phyloP scores from a whole-genome alignment of 164 flowering plant genomes.

The Magnolia officinalis region DNA sequence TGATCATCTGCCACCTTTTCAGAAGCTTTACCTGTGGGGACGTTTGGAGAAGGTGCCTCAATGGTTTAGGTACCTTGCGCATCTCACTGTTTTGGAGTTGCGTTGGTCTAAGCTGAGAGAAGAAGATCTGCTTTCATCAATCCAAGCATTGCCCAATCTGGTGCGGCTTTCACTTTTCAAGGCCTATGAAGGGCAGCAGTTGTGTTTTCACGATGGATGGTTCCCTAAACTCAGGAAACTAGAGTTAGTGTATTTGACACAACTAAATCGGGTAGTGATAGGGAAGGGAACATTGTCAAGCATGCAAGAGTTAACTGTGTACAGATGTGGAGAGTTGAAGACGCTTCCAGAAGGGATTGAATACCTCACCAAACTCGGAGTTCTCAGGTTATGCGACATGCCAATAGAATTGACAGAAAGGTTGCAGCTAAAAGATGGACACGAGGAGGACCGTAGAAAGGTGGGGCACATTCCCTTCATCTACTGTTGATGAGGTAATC shows the following conservation, averaged over 20 bases:
- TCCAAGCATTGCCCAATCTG: conserved; percentile 10
- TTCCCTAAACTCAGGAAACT: conserved; percentile 3
- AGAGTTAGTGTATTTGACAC: background rate
- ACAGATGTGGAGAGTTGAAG: background rate
- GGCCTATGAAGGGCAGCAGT: background rate
- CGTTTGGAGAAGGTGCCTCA: conserved; percentile 4
- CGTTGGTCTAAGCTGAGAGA: background rate
- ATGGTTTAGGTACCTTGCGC: conserved; percentile 1
- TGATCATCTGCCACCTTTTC: background rate
- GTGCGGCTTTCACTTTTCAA: conserved; percentile 2
- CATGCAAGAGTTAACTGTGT: background rate
- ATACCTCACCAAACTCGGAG: background rate
- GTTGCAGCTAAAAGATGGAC: background rate
- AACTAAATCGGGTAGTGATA: background rate
- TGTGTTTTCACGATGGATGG: conserved; percentile 3
- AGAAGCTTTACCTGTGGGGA: background rate
- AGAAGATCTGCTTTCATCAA: background rate
- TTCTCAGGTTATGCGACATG: background rate
- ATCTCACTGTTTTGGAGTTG: background rate
- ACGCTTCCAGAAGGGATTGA: background rate
- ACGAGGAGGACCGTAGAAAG: background rate
- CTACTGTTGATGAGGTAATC: background rate
- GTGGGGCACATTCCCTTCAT: background rate
- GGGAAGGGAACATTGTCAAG: conserved; percentile 2
- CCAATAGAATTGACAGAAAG: background rate